phyloP scores from a whole-genome alignment of 192 early-diverging fungal genomes.

The Entomortierella parvispora region DNA sequence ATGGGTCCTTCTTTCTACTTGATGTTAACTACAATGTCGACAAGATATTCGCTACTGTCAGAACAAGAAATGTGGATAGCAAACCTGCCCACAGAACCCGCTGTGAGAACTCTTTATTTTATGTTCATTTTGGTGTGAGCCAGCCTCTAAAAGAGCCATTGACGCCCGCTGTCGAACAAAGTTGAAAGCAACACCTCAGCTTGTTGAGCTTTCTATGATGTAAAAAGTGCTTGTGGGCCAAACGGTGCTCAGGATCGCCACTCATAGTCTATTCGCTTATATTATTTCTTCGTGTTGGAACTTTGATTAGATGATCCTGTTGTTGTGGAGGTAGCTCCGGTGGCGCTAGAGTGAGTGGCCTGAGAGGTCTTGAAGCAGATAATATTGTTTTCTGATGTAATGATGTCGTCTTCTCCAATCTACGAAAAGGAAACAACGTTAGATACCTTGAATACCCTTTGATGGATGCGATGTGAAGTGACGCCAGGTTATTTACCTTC shows the following conservation, averaged over 20 bases:
- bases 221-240: too few relatives aligned
- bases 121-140: too few relatives aligned
- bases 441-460: neutral
- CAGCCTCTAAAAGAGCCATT: too few relatives aligned
- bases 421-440: constrained; percentile 21
- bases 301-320: neutral
- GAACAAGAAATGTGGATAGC: too few relatives aligned
- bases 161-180: too few relatives aligned
- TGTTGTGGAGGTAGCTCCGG: neutral
- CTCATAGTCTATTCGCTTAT: too few relatives aligned
- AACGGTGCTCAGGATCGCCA: too few relatives aligned
- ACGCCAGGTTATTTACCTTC: constrained; percentile 64
- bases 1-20: too few relatives aligned
- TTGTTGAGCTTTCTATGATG: neutral
- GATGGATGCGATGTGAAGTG: neutral
- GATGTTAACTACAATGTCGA: too few relatives aligned
- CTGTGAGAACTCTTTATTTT: too few relatives aligned
- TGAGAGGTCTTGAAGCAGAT: constrained; percentile 74
- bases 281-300: constrained; percentile 12
- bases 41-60: too few relatives aligned
- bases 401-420: constrained; percentile 70
- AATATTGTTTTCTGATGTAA: constrained; percentile 69
- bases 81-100: too few relatives aligned
- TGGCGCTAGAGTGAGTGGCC: constrained; percentile 29
- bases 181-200: neutral